A percentile compares a stretch with the other conserved stretches of the same genome.
These are phyloP conservation scores for Colletotrichum paranaense DNA, from an alignment of 2,329 filamentous ascomycete species.

Conservation along the genomic window DNA sequence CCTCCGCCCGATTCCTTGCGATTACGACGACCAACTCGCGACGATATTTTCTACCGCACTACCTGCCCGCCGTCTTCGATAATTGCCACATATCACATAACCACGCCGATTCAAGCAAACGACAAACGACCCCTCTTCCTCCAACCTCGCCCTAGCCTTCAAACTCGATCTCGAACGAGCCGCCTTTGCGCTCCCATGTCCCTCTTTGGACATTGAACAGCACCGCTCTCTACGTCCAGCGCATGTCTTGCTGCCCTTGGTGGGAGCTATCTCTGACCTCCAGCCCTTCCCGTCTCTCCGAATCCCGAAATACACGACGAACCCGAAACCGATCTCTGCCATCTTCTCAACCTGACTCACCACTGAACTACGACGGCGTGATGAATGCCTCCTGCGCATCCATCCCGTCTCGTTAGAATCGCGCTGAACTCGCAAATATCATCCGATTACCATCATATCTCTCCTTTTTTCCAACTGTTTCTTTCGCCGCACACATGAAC, in stretches of 20 bases:
- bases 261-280: constrained; percentile 9
- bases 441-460: background rate
- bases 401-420: constrained; percentile 9
- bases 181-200: background rate
- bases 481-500: constrained; percentile 29
- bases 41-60: background rate
- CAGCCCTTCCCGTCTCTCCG: constrained; percentile 7
- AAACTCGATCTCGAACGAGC: background rate
- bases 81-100: background rate
- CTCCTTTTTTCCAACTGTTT: background rate
- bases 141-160: background rate
- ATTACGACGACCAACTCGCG: constrained; percentile 24
- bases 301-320: constrained; percentile 20
- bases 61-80: background rate
- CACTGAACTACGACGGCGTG: constrained; percentile 24
- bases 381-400: constrained; percentile 18
- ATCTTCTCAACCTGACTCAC: background rate
- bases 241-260: constrained; percentile 20
- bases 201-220: background rate
- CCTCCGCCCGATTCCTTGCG: background rate
- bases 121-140: constrained; percentile 12
- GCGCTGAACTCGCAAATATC: background rate
- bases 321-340: constrained; percentile 5
- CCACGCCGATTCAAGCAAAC: constrained; percentile 1
- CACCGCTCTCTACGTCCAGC: background rate